Conservation (phyloP, 2,329 filamentous ascomycete species). For the Claviceps citrina region DNA sequence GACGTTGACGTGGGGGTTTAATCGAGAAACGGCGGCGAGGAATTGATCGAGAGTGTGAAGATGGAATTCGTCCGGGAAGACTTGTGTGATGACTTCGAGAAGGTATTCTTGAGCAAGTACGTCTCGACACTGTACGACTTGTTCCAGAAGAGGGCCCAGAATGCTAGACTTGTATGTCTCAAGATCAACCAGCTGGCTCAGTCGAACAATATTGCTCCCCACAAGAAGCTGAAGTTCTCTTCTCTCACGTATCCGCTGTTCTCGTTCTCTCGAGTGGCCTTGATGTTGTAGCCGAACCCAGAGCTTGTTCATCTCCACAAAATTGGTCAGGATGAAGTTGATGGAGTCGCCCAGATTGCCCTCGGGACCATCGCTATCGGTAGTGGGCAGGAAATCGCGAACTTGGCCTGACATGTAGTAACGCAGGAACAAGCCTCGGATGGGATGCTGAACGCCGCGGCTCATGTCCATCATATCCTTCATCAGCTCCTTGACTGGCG, state of each 20-base stretch:
- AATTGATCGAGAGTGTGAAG: constrained; percentile 93
- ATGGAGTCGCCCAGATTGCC: constrained; percentile 95
- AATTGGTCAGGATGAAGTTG: constrained; percentile 95
- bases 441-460: constrained; percentile 89
- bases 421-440: constrained; percentile 83
- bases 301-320: constrained; percentile 99
- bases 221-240: constrained; percentile 92
- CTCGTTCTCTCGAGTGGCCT: constrained; percentile 85
- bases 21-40: constrained; percentile 75
- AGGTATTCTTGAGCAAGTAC: constrained; percentile 95
- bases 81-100: constrained; percentile 94
- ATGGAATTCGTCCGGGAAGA: constrained; percentile 97
- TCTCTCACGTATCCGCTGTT: constrained; percentile 83
- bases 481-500: constrained; percentile 98
- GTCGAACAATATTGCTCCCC: constrained; percentile 84
- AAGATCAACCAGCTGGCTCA: constrained; percentile 90
- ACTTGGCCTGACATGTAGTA: constrained; percentile 96
- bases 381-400: constrained; percentile 69
- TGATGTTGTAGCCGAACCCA: constrained; percentile 97
- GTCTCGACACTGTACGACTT: constrained; percentile 95
- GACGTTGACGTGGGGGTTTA: constrained; percentile 94
- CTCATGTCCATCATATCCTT: constrained; percentile 99
- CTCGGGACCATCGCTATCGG: constrained; percentile 76
- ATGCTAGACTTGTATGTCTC: constrained; percentile 89
- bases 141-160: constrained; percentile 74